A percentile compares a stretch with the other conserved stretches of the same genome.
Conservation (phyloP, 1,284 basidiomycete species). For the Waitea zeae region DNA sequence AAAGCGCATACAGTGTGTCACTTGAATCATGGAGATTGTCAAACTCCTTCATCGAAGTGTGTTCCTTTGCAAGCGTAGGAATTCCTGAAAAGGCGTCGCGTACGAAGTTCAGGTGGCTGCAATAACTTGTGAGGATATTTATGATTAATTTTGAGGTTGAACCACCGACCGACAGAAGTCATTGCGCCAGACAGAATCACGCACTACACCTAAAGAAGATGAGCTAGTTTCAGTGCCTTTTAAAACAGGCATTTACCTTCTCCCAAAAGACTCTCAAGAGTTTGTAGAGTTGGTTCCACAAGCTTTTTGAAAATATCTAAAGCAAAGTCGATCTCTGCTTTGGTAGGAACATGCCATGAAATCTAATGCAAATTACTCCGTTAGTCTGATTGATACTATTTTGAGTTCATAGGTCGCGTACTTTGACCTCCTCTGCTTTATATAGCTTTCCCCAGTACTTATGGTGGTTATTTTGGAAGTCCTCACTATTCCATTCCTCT, state of each 20-base stretch:
- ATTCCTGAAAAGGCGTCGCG: constrained; percentile 52
- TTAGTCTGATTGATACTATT: not conserved
- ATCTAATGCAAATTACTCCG: constrained; percentile 28
- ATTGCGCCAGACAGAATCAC: constrained; percentile 66
- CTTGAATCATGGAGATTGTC: constrained; percentile 23
- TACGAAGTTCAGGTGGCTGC: constrained; percentile 44
- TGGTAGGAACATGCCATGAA: constrained; percentile 61
- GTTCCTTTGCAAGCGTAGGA: constrained; percentile 41
- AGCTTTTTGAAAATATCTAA: constrained; percentile 58
- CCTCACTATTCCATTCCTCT: constrained; percentile 63
- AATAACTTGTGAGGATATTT: constrained; percentile 8
- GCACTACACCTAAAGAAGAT: constrained; percentile 14
- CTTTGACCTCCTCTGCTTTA: constrained; percentile 36
- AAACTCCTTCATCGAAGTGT: constrained; percentile 25
- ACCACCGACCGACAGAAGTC: constrained; percentile 67
- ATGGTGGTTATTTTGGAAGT: constrained; percentile 61
- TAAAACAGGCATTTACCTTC: constrained; percentile 27
- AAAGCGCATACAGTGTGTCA: constrained; percentile 41
- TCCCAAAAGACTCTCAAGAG: constrained; percentile 43
- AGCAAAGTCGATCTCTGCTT: constrained; percentile 61
- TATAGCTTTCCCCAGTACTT: constrained; percentile 66
- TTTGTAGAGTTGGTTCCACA: constrained; percentile 45
- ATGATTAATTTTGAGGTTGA: constrained; percentile 1
- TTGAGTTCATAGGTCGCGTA: too few species aligned
- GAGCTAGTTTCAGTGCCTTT: constrained; percentile 1